Evolutionary conservation across 768 basidiomycete species (phyloP).

Genomic region (Rubroboletus pulcherrimus): DNA sequence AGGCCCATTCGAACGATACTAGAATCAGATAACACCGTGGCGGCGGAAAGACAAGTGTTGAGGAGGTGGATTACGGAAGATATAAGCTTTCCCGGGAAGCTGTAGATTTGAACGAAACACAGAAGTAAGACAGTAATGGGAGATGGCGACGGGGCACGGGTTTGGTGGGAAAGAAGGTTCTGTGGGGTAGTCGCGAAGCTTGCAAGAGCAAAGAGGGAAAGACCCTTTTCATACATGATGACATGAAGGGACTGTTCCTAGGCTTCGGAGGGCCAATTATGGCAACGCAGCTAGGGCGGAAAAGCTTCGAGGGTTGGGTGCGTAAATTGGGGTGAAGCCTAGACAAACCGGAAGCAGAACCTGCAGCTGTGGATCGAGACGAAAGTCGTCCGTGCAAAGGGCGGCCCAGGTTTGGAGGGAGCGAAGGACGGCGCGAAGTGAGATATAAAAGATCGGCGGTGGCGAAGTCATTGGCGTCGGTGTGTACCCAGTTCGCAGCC

Average conservation of each 20-base stretch:
- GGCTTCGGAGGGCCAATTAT: slow-evolving; percentile 5
- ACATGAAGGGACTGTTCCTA: slow-evolving; percentile 1
- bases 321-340: neutral
- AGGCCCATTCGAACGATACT: neutral
- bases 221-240: neutral
- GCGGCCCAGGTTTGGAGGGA: neutral
- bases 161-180: slow-evolving; percentile 11
- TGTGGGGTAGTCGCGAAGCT: neutral
- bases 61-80: slow-evolving; percentile 4
- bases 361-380: neutral
- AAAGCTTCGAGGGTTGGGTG: neutral
- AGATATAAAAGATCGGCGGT: slow-evolving; percentile 6
- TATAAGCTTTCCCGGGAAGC: neutral
- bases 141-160: slow-evolving; percentile 4
- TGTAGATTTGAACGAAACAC: slow-evolving; percentile 3
- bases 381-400: neutral
- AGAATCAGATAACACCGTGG: neutral
- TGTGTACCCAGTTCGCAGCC: too few relatives aligned
- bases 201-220: slow-evolving; percentile 1
- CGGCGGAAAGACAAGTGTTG: neutral
- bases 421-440: slow-evolving; percentile 1
- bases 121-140: neutral
- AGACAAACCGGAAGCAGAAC: neutral
- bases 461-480: neutral
- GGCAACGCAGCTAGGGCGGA: neutral